Evolutionary conservation across 2,329 filamentous ascomycete species (phyloP), one percentile per base, ranked within the genome.

Genomic region (Cladosporium austrohemisphaericum): DNA sequence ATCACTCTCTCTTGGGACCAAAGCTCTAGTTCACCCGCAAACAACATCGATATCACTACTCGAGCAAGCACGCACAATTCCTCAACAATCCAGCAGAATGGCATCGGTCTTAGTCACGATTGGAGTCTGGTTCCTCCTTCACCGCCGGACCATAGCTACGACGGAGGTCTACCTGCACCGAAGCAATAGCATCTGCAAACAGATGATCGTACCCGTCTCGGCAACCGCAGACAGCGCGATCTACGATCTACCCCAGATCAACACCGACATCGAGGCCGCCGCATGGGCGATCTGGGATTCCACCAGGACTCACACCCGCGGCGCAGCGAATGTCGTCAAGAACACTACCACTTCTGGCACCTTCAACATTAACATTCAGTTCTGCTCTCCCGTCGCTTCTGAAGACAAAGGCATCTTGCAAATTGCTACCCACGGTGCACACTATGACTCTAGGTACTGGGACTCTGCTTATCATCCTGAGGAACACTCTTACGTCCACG

Each of bases 351-450:
- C 51, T 11, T 46, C 38, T 22, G 49, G 38, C 13, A 56, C 50
- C n/a, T 56, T 50, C 54, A 51, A 51, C 16, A 51, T 56, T 22
- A 20, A 51, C 20, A 52, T 47, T 3, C 49, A 55, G 40, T 43
- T 56, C 14, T 56, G 54, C 38, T 23, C 48, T n/a, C 50, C 54
- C 2, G 14, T 11, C 8, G 23, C 23, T 19, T 28, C 32, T 18
- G 31, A 29, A 1, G 18, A 40, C 8, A 46, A 55, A 36, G 41
- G 32, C 43, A 58, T 57, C 40, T 47, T 71, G 14, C 68, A 71
- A 53, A 65, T 72, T 43, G 59, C 68, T 14, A 70, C 66, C 8
- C 68, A 70, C 51, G 68, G 69, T 20, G 61, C 67, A 31, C 60
- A 60, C 18, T 68, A 66, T 53, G 65, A 69, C 50, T 61, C 59